Percentiles rank a stretch among this genome's conserved stretches.
These are phyloP conservation scores for Stemphylium beticola DNA, from an alignment of 2,329 filamentous ascomycete species.

Conservation along the genomic window DNA sequence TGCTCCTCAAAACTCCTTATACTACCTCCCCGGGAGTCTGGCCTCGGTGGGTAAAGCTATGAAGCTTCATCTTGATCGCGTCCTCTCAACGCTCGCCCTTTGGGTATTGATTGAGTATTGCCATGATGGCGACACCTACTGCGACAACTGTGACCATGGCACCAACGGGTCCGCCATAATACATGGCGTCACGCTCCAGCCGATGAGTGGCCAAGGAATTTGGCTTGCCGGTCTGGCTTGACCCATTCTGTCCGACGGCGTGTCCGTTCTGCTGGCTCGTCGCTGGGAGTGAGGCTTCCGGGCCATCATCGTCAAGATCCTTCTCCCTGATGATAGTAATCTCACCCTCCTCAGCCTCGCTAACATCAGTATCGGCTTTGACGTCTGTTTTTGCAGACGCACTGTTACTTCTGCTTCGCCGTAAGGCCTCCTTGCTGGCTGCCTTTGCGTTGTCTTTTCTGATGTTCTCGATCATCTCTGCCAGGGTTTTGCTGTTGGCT, in stretches of 20 bases:
- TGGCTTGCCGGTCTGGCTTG: slow-evolving; percentile 27
- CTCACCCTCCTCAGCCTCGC: slow-evolving; percentile 42
- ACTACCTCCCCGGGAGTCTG: background rate
- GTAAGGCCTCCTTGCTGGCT: slow-evolving; percentile 38
- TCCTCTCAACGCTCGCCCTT: slow-evolving; percentile 52
- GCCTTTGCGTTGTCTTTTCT: slow-evolving; percentile 68
- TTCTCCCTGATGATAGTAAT: slow-evolving; percentile 47
- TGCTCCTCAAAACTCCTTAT: background rate
- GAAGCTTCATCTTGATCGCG: slow-evolving; percentile 4
- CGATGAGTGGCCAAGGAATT: slow-evolving; percentile 36
- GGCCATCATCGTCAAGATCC: slow-evolving; percentile 33
- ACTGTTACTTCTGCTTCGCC: slow-evolving; percentile 34
- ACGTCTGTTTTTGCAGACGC: slow-evolving; percentile 15
- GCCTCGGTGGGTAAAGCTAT: background rate
- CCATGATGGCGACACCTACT: slow-evolving; percentile 50
- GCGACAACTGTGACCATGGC: slow-evolving; percentile 50
- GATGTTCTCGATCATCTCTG: slow-evolving; percentile 87
- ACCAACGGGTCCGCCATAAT: slow-evolving; percentile 47
- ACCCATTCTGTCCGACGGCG: slow-evolving; percentile 28
- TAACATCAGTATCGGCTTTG: slow-evolving; percentile 22
- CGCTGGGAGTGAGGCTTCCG: slow-evolving; percentile 25
- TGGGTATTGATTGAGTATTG: slow-evolving; percentile 52
- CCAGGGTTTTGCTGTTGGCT: slow-evolving; percentile 76
- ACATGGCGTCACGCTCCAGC: slow-evolving; percentile 38
- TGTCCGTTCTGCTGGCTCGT: slow-evolving; percentile 41